Percentiles rank a stretch among this genome's conserved stretches.
Evolutionary conservation across 345 rosid species (phyloP).

Genomic region (Camelina hispida): DNA sequence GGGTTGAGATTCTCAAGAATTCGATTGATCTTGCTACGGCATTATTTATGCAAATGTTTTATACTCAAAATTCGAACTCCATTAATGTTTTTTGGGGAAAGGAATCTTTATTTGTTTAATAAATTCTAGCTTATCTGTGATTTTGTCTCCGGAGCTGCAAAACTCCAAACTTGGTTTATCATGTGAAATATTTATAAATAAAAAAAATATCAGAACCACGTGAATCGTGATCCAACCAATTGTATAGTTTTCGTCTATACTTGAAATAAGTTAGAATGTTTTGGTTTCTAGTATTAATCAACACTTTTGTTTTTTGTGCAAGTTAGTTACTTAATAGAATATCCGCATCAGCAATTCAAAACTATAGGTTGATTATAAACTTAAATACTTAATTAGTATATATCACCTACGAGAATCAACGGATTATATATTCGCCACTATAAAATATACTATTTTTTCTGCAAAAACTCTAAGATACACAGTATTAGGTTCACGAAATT

Average conservation of each 20-base stretch:
- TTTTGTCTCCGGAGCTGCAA: constrained; percentile 11
- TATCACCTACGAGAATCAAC: not conserved
- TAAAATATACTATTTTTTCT: too few relatives aligned
- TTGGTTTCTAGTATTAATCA: not conserved
- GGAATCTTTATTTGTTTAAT: not conserved
- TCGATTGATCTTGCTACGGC: not conserved
- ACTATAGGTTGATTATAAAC: not conserved
- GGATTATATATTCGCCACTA: not conserved
- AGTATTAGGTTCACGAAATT: not conserved
- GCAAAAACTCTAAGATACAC: not conserved
- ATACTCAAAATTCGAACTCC: not conserved
- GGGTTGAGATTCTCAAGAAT: not conserved
- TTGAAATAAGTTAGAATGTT: constrained; percentile 10
- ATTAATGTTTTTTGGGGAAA: not conserved
- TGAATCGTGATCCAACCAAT: constrained; percentile 29
- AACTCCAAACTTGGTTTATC: constrained; percentile 29
- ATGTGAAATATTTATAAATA: not conserved
- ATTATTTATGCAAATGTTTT: not conserved
- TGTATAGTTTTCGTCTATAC: constrained; percentile 9
- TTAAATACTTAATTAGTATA: too few relatives aligned
- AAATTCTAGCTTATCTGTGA: constrained; percentile 25
- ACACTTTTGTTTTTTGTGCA: not conserved
- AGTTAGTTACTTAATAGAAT: not conserved
- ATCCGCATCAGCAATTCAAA: not conserved
- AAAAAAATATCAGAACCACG: not conserved